Percentiles rank a stretch among this genome's conserved stretches.
Evolutionary conservation across 164 flowering plant species (phyloP).

Genomic region (Stephania cephalantha): DNA sequence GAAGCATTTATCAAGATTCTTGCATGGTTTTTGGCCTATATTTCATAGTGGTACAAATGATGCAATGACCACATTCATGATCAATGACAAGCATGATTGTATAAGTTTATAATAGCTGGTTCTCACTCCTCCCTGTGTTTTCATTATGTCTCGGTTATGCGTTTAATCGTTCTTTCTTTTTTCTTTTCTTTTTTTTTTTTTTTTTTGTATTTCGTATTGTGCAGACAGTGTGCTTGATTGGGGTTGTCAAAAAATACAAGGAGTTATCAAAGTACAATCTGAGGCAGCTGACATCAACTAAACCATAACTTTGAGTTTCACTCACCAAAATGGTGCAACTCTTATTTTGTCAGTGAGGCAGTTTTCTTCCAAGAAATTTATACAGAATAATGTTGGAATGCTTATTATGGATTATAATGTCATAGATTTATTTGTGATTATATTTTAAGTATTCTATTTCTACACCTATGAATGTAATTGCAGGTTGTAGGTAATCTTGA

Average conservation of each 20-base stretch:
- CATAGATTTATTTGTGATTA: no score
- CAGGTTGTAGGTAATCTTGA: no score
- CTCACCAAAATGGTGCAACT: neutral
- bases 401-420: neutral
- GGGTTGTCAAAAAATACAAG: conserved; percentile 83
- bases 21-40: neutral
- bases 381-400: neutral
- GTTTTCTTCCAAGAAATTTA: neutral
- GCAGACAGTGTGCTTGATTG: conserved; percentile 91
- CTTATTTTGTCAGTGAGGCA: neutral
- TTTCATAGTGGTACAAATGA: neutral
- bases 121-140: neutral
- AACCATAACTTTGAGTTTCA: conserved; percentile 9
- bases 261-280: conserved; percentile 81
- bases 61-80: neutral
- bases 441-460: no score
- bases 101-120: no score
- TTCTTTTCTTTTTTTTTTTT: no score
- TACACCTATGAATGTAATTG: no score
- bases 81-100: no score
- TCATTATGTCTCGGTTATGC: neutral
- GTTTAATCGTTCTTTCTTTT: neutral
- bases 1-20: neutral
- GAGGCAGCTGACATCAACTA: conserved; percentile 78
- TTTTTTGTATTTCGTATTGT: conserved; percentile 8